These are phyloP conservation scores for Scytalidium lignicola DNA, from an alignment of 2,329 filamentous ascomycete species.

Conservation along the genomic window DNA sequence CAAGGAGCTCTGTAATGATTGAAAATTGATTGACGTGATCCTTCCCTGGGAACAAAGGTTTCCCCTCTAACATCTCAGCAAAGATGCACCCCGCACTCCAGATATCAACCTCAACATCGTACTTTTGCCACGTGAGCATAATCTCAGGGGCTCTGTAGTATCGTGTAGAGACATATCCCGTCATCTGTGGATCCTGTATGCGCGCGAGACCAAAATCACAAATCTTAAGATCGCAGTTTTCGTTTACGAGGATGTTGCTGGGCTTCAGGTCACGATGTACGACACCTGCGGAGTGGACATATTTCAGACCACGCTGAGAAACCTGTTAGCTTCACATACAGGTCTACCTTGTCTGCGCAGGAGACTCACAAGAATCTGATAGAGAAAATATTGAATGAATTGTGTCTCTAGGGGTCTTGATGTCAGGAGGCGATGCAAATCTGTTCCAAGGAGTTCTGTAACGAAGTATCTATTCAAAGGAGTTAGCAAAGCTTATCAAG, in stretches of 20 bases:
- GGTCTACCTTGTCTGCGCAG: not conserved
- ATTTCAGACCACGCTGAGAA: slow-evolving; percentile 85
- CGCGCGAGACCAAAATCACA: slow-evolving; percentile 97
- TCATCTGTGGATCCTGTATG: slow-evolving; percentile 99
- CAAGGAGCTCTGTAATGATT: slow-evolving; percentile 96
- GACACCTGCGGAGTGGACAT: slow-evolving; percentile 96
- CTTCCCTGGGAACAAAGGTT: slow-evolving; percentile 96
- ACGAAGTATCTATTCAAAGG: slow-evolving; percentile 76
- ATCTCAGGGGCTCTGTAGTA: slow-evolving; percentile 99
- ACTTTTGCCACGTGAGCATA: slow-evolving; percentile 99
- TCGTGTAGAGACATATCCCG: slow-evolving; percentile 94
- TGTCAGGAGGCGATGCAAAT: slow-evolving; percentile 90
- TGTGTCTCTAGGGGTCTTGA: slow-evolving; percentile 97
- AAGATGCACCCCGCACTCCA: slow-evolving; percentile 99
- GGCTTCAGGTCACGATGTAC: slow-evolving; percentile 97
- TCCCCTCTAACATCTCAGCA: slow-evolving; percentile 98
- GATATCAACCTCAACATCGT: slow-evolving; percentile 97
- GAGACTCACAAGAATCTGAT: slow-evolving; percentile 84
- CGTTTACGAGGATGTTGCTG: slow-evolving; percentile 98
- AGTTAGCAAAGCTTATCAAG: slow-evolving; percentile 14
- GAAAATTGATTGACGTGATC: slow-evolving; percentile 99
- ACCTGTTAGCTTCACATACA: slow-evolving; percentile 9
- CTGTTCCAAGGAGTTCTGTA: slow-evolving; percentile 93
- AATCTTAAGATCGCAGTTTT: slow-evolving; percentile 99
- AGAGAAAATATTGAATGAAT: slow-evolving; percentile 99